phyloP scores from a whole-genome alignment of 2,329 filamentous ascomycete genomes.

The Amesomyces nigricolor region DNA sequence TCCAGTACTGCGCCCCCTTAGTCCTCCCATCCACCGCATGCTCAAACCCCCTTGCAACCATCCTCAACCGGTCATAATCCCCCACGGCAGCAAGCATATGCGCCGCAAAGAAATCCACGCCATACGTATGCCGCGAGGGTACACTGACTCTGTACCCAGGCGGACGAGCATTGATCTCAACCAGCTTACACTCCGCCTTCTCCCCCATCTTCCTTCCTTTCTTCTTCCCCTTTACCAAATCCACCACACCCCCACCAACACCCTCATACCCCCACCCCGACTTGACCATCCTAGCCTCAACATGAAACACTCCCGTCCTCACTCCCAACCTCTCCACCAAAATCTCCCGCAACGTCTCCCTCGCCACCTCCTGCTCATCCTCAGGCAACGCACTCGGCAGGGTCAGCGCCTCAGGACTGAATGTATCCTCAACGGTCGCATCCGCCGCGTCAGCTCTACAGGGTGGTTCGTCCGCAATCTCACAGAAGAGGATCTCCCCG shows the following conservation, averaged over 20 bases:
- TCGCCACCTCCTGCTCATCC: slow-evolving; percentile 20
- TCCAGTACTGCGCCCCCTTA: slow-evolving; percentile 22
- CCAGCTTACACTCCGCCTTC: slow-evolving; percentile 16
- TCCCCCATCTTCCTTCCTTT: neutral
- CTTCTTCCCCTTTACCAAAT: slow-evolving; percentile 9
- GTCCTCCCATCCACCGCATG: slow-evolving; percentile 4
- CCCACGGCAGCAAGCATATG: slow-evolving; percentile 24
- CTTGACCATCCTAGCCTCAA: slow-evolving; percentile 24
- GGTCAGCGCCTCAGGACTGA: slow-evolving; percentile 24
- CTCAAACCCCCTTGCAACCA: slow-evolving; percentile 17
- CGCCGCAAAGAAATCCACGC: slow-evolving; percentile 26
- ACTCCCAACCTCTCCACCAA: slow-evolving; percentile 22
- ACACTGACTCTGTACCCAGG: slow-evolving; percentile 25
- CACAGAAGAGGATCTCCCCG: slow-evolving; percentile 24
- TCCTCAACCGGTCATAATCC: slow-evolving; percentile 17
- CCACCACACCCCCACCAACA: slow-evolving; percentile 10
- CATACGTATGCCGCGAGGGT: slow-evolving; percentile 24
- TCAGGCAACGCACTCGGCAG: slow-evolving; percentile 22
- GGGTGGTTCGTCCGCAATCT: slow-evolving; percentile 26
- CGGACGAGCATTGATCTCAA: slow-evolving; percentile 27
- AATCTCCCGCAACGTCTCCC: slow-evolving; percentile 18
- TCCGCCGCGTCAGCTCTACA: slow-evolving; percentile 18
- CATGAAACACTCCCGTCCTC: slow-evolving; percentile 24
- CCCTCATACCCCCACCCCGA: slow-evolving; percentile 20
- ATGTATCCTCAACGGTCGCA: slow-evolving; percentile 24